Evolutionary conservation across 768 basidiomycete genomes (phyloP), one percentile per base, ranked within the genome.

Genomic region (Erythrobasidium yunnanense): DNA sequence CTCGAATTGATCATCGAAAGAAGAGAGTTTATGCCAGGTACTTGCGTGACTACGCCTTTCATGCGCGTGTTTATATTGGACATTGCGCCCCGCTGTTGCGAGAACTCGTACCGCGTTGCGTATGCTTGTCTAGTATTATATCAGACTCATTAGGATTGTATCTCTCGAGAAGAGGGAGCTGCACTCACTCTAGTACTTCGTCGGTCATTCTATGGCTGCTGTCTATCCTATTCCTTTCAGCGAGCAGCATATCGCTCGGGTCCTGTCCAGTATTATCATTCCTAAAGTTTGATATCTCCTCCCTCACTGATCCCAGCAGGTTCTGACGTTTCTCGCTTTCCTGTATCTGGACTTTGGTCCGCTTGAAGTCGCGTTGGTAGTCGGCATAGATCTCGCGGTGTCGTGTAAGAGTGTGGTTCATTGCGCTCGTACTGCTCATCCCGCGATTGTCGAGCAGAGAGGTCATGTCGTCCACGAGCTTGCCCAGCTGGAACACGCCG

Each of bases 61-160:
- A 99, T 90, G 29, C 92, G 83, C 15, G 83, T 80, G 76, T 89
- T 90, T 69, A 99, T 88, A 17, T 84, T 81, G 7, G 83, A 78
- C 42, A 99, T 77, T 22, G 86, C 83, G 11, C 80, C 76, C 32
- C 90, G 81, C 76, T 99, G 95, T 49, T 84, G 82, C 27, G 82
- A 78, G 77, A 99, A 96, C 77, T 96, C 93, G 22, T 88, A 83
- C 30, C 95, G 85, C 2, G 93, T 96, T 74, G 90, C 95, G 73
- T 96, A 92, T 29, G 93, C 95, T 83, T 97, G 95, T 47, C 91
- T 96, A n/a, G n/a, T n/a, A n/a, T n/a, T n/a, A n/a, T n/a, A n/a
- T n/a, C n/a, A n/a, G n/a, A n/a, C n/a, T n/a, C n/a, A n/a, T n/a
- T n/a, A n/a, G n/a, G n/a, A 27, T 11, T 32, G 5, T 2, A n/a